A percentile compares a stretch with the other conserved stretches of the same genome.
These are phyloP conservation scores for Neospora caninum DNA, from an alignment of 169 alveolate genomes.

Conservation along the genomic window DNA sequence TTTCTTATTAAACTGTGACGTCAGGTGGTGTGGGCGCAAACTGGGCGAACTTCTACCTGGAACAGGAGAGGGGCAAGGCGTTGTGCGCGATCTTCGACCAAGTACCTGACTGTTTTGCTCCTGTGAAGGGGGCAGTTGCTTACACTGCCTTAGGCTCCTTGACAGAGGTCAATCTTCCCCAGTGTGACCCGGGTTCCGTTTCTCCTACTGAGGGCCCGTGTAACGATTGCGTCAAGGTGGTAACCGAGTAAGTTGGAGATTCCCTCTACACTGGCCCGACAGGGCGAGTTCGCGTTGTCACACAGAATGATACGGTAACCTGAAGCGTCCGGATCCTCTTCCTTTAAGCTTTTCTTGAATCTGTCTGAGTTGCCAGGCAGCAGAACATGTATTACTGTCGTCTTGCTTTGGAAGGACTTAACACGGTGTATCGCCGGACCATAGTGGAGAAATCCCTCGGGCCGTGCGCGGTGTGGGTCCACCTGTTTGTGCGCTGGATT, in stretches of 20 bases:
- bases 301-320: too few species aligned
- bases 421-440: too few species aligned
- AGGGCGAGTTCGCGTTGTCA: too few species aligned
- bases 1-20: background rate
- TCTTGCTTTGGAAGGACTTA: too few species aligned
- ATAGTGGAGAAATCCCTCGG: too few species aligned
- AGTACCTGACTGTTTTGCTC: conserved; percentile 47
- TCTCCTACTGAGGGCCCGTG: background rate
- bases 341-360: too few species aligned
- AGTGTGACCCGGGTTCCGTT: conserved; percentile 1
- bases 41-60: conserved; percentile 39
- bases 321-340: too few species aligned
- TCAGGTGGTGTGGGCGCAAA: conserved; percentile 67
- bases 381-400: too few species aligned
- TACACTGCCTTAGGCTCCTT: conserved; percentile 46
- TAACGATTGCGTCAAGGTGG: background rate
- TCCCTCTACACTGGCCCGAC: too few species aligned
- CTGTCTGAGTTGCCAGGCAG: too few species aligned
- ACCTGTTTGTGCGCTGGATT: too few species aligned
- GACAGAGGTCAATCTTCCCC: conserved; percentile 36
- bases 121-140: conserved; percentile 31
- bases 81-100: background rate
- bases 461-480: too few species aligned
- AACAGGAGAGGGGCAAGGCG: background rate
- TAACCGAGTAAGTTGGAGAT: background rate